Percentiles rank a stretch among this genome's conserved stretches.
phyloP scores from a whole-genome alignment of 1,284 basidiomycete genomes.

The Microbotryomycetes sp. region DNA sequence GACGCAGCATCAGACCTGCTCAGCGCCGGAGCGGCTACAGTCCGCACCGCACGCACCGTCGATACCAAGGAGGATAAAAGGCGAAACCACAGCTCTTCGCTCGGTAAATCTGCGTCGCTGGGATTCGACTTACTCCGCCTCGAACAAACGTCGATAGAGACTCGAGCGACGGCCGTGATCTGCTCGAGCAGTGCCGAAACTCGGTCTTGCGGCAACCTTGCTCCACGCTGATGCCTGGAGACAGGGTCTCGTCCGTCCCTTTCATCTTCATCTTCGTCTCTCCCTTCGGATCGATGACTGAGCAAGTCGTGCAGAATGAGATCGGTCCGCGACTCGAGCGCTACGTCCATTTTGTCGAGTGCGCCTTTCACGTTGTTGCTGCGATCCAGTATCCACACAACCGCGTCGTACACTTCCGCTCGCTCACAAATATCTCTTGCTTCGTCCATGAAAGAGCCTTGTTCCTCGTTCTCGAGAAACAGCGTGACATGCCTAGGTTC shows the following conservation, averaged over 20 bases:
- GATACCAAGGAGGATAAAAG: slow-evolving; percentile 74
- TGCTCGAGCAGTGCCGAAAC: slow-evolving; percentile 43
- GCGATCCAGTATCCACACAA: slow-evolving; percentile 73
- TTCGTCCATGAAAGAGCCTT: slow-evolving; percentile 56
- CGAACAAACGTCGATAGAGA: slow-evolving; percentile 33
- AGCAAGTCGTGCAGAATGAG: slow-evolving; percentile 50
- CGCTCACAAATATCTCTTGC: slow-evolving; percentile 61
- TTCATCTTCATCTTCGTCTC: neutral
- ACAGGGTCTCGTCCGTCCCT: neutral
- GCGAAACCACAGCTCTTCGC: slow-evolving; percentile 87
- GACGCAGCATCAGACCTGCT: slow-evolving; percentile 9
- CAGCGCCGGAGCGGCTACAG: slow-evolving; percentile 38
- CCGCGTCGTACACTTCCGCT: slow-evolving; percentile 62
- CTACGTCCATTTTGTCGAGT: slow-evolving; percentile 58
- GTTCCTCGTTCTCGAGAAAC: slow-evolving; percentile 51
- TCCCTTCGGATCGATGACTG: neutral
- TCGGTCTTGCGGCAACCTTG: too few species aligned
- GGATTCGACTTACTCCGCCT: slow-evolving; percentile 11
- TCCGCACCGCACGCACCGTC: slow-evolving; percentile 64
- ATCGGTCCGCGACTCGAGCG: slow-evolving; percentile 55
- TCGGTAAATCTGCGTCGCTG: slow-evolving; percentile 44
- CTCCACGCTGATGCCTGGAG: too few species aligned
- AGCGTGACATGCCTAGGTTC: slow-evolving; percentile 61
- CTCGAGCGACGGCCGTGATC: slow-evolving; percentile 47
- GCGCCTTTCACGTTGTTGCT: slow-evolving; percentile 59